Base-by-base conservation (phyloP, 805 yeast species). In the Starmerella bacillaris region DNA sequence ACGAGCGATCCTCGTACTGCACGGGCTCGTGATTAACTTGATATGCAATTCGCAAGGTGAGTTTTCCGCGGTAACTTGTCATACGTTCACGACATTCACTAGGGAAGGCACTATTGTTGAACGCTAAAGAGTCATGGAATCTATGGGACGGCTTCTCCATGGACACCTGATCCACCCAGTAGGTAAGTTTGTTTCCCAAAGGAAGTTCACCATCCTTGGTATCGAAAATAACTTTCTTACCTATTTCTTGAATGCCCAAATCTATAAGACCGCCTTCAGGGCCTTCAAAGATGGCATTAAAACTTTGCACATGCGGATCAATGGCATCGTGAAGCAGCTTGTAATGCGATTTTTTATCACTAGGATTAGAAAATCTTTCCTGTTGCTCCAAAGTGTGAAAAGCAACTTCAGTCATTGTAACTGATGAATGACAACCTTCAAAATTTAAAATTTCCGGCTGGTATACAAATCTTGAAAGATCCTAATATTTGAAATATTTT, bases 231-330 rank as follows among this genome's bases (percentile, higher is more conserved):
- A 83, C 72, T 51, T 75, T 79, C 40, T 70, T 59, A 7, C 96
- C 98, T 41, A 89, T 82, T 51, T 89, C 96, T 49, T 75, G 66
- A 31, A 77, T 92, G 2, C 78, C 95, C 34, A 76, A 60, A 54
- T 84, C 82, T 40, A 89, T 63, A 18, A 89, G 57, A 4, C 94
- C 94, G 31, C 86, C 92, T 30, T 65, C 73, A 18, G 78, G 72
- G 30, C 93, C 94, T 39, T 79, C 92, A 18, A 93, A 78, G 38
- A 89, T 64, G 4, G 95, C 95, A 64, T 89, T 78, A 65, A 89
- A 89, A 2, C 96, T 86, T 6, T 93, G 95, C 37, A 89, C 70
- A 55, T 89, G 98, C 4, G 98, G 98, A 38, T 72, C 72, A 27
- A 89, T 89, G 12, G 98, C 96, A 43, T 82, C 93, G 39, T 69